Percentiles rank a stretch among this genome's conserved stretches.
Evolutionary conservation across 768 basidiomycete genomes (phyloP).

Genomic region (Wakefieldia striispora): DNA sequence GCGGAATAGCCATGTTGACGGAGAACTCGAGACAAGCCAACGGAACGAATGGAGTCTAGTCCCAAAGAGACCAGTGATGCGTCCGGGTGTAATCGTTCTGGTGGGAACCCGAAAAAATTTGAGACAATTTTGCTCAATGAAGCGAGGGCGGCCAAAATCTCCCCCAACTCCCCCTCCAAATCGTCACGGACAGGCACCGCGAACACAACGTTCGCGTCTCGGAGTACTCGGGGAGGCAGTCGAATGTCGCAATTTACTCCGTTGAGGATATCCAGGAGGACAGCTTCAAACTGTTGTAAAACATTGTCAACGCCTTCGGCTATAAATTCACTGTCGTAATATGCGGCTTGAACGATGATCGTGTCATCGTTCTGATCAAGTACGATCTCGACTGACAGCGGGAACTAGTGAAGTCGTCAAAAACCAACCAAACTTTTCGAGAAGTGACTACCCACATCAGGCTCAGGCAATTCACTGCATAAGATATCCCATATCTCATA

Average conservation of each 20-base stretch:
- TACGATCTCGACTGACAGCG: slow-evolving; percentile 25
- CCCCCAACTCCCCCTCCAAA: neutral
- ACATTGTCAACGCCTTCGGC: slow-evolving; percentile 17
- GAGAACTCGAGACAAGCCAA: slow-evolving; percentile 40
- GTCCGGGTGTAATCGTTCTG: slow-evolving; percentile 7
- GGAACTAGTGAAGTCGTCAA: slow-evolving; percentile 15
- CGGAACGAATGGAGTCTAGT: slow-evolving; percentile 47
- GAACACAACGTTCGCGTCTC: neutral
- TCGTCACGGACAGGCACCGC: neutral
- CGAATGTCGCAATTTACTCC: slow-evolving; percentile 1
- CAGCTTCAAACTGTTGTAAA: slow-evolving; percentile 23
- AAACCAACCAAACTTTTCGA: neutral
- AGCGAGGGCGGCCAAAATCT: neutral
- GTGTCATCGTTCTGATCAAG: slow-evolving; percentile 19
- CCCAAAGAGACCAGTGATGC: slow-evolving; percentile 45
- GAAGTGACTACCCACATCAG: slow-evolving; percentile 25
- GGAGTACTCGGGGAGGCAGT: neutral
- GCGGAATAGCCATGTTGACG: slow-evolving; percentile 32
- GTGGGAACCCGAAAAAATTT: slow-evolving; percentile 13
- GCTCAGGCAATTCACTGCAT: slow-evolving; percentile 30
- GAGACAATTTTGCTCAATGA: slow-evolving; percentile 18
- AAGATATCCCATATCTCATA: slow-evolving; percentile 24
- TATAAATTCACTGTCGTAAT: slow-evolving; percentile 19
- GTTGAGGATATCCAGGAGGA: slow-evolving; percentile 18
- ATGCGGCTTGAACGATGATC: slow-evolving; percentile 22